phyloP scores from a whole-genome alignment of 2,329 filamentous ascomycete genomes.

The Nigrospora sphaerica region DNA sequence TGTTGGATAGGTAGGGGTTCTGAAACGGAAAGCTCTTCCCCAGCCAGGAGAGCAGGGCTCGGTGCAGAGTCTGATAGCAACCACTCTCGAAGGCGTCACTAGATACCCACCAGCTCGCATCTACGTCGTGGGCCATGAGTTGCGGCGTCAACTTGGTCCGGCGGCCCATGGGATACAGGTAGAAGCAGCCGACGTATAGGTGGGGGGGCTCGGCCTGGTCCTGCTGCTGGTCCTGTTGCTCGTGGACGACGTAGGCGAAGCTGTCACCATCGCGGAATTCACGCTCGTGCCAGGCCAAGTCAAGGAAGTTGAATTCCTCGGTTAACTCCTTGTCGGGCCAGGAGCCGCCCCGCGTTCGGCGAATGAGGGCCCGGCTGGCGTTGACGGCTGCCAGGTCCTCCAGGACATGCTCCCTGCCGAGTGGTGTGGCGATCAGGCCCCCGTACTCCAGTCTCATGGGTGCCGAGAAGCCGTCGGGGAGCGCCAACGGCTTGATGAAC shows the following conservation, averaged over 20 bases:
- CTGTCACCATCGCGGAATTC: background rate
- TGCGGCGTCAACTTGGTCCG: background rate
- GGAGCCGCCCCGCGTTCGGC: background rate
- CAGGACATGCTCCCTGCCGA: background rate
- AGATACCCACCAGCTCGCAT: slow-evolving; percentile 1
- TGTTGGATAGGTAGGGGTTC: background rate
- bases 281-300: slow-evolving; percentile 1
- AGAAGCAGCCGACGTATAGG: slow-evolving; percentile 1
- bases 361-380: background rate
- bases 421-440: background rate
- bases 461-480: background rate
- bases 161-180: slow-evolving; percentile 1
- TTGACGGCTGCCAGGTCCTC: slow-evolving; percentile 1
- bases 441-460: background rate
- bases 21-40: background rate
- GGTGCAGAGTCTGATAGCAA: background rate
- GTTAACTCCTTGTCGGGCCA: slow-evolving; percentile 1
- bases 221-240: too few relatives aligned
- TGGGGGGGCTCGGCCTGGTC: too few relatives aligned
- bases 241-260: slow-evolving; percentile 2
- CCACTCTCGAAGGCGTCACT: background rate
- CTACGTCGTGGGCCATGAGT: background rate
- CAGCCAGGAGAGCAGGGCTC: background rate
- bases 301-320: background rate
- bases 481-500: background rate